phyloP scores from a whole-genome alignment of 2,329 filamentous ascomycete species.

The Colletotrichum zoysiae region DNA sequence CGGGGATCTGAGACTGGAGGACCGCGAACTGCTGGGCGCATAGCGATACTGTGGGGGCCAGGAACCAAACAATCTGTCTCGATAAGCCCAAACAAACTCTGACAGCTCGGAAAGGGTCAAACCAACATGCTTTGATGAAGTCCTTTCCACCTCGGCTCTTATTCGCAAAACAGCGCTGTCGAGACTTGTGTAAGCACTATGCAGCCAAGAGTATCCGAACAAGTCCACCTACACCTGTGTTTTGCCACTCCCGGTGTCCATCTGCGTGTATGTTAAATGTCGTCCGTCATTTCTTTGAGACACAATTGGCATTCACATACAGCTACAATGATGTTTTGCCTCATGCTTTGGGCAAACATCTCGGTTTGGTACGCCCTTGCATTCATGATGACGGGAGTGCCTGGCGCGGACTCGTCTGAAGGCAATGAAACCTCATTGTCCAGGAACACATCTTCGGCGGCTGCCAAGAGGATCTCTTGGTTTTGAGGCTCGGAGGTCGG shows the following conservation, averaged over 20 bases:
- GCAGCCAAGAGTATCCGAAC: conserved; percentile 6
- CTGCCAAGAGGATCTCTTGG: conserved; percentile 18
- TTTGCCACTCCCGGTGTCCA: conserved; percentile 86
- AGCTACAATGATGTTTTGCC: conserved; percentile 78
- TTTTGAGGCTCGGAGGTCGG: conserved; percentile 26
- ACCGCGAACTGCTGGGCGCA: conserved; percentile 75
- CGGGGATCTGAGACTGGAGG: conserved; percentile 70
- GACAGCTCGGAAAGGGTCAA: neutral
- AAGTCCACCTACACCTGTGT: conserved; percentile 74
- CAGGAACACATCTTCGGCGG: conserved; percentile 32
- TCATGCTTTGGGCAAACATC: conserved; percentile 79
- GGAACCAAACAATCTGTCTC: conserved; percentile 75
- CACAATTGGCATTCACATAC: conserved; percentile 56
- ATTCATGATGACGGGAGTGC: conserved; percentile 50
- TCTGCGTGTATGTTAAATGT: conserved; percentile 59
- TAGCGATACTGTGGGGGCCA: conserved; percentile 76
- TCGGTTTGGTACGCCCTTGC: conserved; percentile 78
- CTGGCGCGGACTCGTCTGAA: conserved; percentile 22
- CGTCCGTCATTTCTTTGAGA: neutral
- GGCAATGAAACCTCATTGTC: conserved; percentile 30
- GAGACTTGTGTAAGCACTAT: conserved; percentile 42
- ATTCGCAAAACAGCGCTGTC: conserved; percentile 76
- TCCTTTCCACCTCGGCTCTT: conserved; percentile 70
- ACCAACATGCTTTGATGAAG: conserved; percentile 65
- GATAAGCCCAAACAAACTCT: conserved; percentile 2